These are phyloP conservation scores for Aspergillus persii DNA, from an alignment of 2,329 filamentous ascomycete species.

Conservation along the genomic window DNA sequence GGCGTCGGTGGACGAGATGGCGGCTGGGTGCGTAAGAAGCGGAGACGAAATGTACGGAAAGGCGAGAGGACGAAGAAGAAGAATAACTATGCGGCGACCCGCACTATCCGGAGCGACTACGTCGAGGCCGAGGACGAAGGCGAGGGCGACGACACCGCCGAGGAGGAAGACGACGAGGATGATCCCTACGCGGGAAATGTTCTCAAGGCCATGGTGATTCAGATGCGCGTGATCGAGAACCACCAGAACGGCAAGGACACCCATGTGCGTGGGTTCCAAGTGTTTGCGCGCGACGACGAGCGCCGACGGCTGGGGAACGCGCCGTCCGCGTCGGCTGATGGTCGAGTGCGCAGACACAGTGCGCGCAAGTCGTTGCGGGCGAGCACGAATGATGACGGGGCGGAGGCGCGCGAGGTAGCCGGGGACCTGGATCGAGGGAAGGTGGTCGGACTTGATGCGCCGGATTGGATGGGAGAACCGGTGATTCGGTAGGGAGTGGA, in stretches of 20 bases:
- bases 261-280: constrained; percentile 89
- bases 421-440: constrained; percentile 27
- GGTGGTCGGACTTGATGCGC: constrained; percentile 38
- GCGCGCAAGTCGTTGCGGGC: constrained; percentile 30
- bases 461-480: constrained; percentile 51
- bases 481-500: constrained; percentile 39
- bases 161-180: constrained; percentile 24
- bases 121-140: constrained; percentile 21
- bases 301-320: constrained; percentile 30
- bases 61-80: constrained; percentile 26
- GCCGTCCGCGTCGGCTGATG: constrained; percentile 35
- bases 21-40: constrained; percentile 27
- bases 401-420: constrained; percentile 18
- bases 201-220: constrained; percentile 82
- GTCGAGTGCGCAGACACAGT: constrained; percentile 28
- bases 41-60: constrained; percentile 12
- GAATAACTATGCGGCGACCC: constrained; percentile 5
- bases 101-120: background rate
- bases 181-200: constrained; percentile 63
- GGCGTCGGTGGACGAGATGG: constrained; percentile 54
- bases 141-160: constrained; percentile 28
- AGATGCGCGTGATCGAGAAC: constrained; percentile 89
- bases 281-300: constrained; percentile 60
- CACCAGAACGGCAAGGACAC: constrained; percentile 99
- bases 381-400: constrained; percentile 20